Conservation (phyloP, 371 early-diverging fungal species). For the Haplosporangium sp. region DNA sequence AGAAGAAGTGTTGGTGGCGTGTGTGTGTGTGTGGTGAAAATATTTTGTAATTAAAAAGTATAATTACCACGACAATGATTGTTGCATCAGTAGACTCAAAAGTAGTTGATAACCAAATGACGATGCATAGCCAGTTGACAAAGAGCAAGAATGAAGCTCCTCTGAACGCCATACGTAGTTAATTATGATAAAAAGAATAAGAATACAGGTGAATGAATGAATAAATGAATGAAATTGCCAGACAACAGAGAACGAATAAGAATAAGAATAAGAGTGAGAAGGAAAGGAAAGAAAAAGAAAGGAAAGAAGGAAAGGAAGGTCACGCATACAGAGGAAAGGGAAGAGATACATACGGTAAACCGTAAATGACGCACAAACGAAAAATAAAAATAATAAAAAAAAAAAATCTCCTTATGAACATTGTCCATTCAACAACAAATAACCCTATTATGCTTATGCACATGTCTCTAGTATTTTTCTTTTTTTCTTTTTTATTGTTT, state of each 20-base stretch:
- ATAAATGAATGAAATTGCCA: no score
- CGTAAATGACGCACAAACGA: neutral
- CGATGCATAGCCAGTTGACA: conserved; percentile 43
- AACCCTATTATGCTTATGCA: neutral
- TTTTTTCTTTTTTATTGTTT: neutral
- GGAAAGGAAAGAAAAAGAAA: neutral
- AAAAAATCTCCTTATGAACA: no score
- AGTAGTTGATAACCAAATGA: conserved; percentile 23
- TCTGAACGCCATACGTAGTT: conserved; percentile 23
- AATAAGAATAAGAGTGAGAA: neutral
- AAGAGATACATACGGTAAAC: neutral
- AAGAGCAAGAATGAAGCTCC: conserved; percentile 49
- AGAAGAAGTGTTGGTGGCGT: neutral
- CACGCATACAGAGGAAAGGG: neutral
- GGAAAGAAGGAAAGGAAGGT: neutral
- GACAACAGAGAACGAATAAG: no score
- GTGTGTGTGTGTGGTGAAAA: neutral
- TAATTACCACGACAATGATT: conserved; percentile 49
- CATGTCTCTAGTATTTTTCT: neutral
- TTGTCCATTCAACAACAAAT: no score
- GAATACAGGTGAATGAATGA: no score
- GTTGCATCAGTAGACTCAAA: conserved; percentile 47
- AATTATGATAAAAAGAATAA: no score
- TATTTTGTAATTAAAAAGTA: neutral
- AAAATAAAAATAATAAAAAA: no score